Evolutionary conservation across 2,329 filamentous ascomycete species (phyloP).

Genomic region (Ophiostoma sp.): DNA sequence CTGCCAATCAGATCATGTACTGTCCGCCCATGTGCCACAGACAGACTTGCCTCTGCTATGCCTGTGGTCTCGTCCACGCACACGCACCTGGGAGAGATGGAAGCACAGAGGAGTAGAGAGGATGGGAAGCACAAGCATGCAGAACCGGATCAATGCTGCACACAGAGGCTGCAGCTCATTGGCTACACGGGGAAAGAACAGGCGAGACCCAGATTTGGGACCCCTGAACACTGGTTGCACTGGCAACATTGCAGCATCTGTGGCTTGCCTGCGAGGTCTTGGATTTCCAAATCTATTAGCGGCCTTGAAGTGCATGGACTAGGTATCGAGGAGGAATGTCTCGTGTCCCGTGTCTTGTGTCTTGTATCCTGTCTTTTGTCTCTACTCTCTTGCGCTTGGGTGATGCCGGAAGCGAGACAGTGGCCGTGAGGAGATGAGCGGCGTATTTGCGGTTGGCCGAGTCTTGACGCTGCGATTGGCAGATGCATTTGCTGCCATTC

Average conservation of each 20-base stretch:
- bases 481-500: not conserved
- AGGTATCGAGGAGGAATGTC: not conserved
- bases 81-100: not conserved
- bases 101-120: not conserved
- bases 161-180: not conserved
- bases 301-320: not conserved
- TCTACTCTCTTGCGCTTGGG: not conserved
- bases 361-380: not conserved
- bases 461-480: not conserved
- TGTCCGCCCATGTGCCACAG: not conserved
- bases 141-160: slow-evolving; percentile 22
- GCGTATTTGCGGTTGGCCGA: not conserved
- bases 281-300: not conserved
- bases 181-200: slow-evolving; percentile 19
- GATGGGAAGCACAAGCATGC: not conserved
- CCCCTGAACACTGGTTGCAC: slow-evolving; percentile 13
- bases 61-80: not conserved
- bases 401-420: not conserved
- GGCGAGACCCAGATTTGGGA: slow-evolving; percentile 18
- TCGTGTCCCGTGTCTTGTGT: not conserved
- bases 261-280: not conserved
- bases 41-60: slow-evolving; percentile 4
- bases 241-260: slow-evolving; percentile 12
- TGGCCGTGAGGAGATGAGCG: slow-evolving; percentile 6
- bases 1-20: not conserved